Conservation (phyloP, 1,284 basidiomycete genomes). For the Pseudozyma pruni region DNA sequence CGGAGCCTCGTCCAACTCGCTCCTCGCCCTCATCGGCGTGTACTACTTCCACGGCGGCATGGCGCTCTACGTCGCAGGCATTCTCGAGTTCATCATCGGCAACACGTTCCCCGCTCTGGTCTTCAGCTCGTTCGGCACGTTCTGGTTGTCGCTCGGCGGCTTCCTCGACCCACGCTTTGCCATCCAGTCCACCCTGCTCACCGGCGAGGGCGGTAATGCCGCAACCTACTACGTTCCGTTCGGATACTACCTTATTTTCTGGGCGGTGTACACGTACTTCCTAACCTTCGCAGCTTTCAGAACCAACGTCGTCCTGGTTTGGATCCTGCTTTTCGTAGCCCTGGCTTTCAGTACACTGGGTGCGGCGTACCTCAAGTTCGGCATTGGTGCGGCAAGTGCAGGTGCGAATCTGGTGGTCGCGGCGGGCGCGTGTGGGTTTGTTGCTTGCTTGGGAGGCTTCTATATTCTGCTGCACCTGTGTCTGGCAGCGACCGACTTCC, state of each 20-base stretch:
- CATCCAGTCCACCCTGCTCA: slow-evolving; percentile 38
- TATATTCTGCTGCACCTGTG: slow-evolving; percentile 49
- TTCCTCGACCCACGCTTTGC: slow-evolving; percentile 31
- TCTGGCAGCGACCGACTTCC: slow-evolving; percentile 49
- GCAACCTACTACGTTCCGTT: slow-evolving; percentile 32
- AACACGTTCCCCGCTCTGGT: slow-evolving; percentile 55
- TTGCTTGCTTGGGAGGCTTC: slow-evolving; percentile 46
- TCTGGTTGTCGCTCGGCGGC: slow-evolving; percentile 47
- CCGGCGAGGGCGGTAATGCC: slow-evolving; percentile 12
- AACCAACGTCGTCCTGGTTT: slow-evolving; percentile 53
- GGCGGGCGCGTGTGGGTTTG: slow-evolving; percentile 48
- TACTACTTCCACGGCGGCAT: slow-evolving; percentile 48
- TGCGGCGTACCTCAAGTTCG: slow-evolving; percentile 46
- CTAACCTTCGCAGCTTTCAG: slow-evolving; percentile 47
- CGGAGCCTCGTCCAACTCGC: slow-evolving; percentile 38
- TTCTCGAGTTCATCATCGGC: slow-evolving; percentile 53
- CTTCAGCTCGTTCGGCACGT: slow-evolving; percentile 48
- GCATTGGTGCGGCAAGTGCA: slow-evolving; percentile 1
- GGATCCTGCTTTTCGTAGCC: slow-evolving; percentile 54
- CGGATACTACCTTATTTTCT: slow-evolving; percentile 48
- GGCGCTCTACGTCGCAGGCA: slow-evolving; percentile 25
- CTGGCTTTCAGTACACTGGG: slow-evolving; percentile 40
- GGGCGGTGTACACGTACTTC: slow-evolving; percentile 50
- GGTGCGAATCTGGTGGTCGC: slow-evolving; percentile 30
- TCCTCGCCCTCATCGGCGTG: slow-evolving; percentile 35